These are phyloP conservation scores for Metschnikowia bowlesiae DNA, from an alignment of 805 yeast genomes.

Conservation along the genomic window DNA sequence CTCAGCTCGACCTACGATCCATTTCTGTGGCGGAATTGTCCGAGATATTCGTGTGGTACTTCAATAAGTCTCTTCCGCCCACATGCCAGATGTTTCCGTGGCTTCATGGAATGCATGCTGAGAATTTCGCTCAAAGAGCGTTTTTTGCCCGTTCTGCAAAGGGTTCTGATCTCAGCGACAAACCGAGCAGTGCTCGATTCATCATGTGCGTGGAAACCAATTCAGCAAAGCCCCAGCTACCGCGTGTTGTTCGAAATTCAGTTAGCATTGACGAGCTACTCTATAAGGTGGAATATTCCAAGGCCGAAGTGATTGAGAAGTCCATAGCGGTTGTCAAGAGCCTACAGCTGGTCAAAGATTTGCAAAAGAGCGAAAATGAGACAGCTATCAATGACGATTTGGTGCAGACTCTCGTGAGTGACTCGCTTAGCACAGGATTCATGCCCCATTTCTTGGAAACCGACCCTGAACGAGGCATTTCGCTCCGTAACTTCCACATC, in stretches of 20 bases:
- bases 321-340: conserved; percentile 3
- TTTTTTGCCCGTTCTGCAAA: conserved; percentile 27
- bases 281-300: conserved; percentile 43
- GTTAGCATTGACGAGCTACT: conserved; percentile 53
- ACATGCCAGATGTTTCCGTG: conserved; percentile 79
- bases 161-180: conserved; percentile 3
- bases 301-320: conserved; percentile 21
- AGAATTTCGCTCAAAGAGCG: conserved; percentile 51
- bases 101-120: conserved; percentile 73
- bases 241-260: conserved; percentile 45
- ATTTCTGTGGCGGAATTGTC: conserved; percentile 7
- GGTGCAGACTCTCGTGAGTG: conserved; percentile 32
- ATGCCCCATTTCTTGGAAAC: conserved; percentile 53
- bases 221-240: background rate
- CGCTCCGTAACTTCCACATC: conserved; percentile 78
- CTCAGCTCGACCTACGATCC: conserved; percentile 3
- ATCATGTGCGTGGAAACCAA: conserved; percentile 31
- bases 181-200: conserved; percentile 32
- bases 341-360: background rate
- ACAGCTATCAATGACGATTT: conserved; percentile 3
- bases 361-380: background rate
- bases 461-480: conserved; percentile 70
- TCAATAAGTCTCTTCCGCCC: conserved; percentile 47
- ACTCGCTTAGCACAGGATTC: conserved; percentile 38
- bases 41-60: conserved; percentile 34